These are phyloP conservation scores for Bidens hawaiensis DNA, from an alignment of 140 eudicot genomes.

Conservation along the genomic window DNA sequence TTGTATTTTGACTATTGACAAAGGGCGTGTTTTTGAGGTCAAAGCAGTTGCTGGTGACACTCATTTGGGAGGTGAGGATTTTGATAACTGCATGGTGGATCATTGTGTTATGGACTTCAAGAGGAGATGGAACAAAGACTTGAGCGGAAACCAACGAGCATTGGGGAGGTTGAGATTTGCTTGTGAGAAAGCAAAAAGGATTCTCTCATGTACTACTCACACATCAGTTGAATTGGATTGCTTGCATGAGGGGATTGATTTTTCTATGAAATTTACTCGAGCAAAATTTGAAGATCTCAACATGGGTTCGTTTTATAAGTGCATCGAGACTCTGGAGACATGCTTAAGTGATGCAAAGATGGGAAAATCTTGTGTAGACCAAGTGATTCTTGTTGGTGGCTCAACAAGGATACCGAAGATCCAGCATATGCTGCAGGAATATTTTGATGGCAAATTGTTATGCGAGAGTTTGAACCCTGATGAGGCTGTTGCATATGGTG, in stretches of 20 bases:
- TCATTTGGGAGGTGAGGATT: constrained; percentile 6
- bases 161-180: neutral
- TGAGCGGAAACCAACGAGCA: constrained; percentile 5
- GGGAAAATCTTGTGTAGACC: neutral
- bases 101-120: neutral
- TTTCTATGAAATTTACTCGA: neutral
- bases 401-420: neutral
- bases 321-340: neutral
- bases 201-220: neutral
- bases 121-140: neutral
- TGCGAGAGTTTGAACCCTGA: neutral
- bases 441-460: neutral
- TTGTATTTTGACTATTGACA: neutral
- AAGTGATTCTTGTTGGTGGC: neutral
- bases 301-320: neutral
- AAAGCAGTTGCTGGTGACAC: constrained; percentile 23
- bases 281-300: neutral
- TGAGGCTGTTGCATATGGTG: neutral
- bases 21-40: constrained; percentile 13
- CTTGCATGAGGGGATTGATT: neutral
- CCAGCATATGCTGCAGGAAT: neutral
- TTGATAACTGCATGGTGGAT: neutral
- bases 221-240: neutral
- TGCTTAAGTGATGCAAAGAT: constrained; percentile 2
- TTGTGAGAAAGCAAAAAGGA: neutral